These are phyloP conservation scores for Babesia ovata DNA, from an alignment of 169 alveolate genomes.

Conservation along the genomic window DNA sequence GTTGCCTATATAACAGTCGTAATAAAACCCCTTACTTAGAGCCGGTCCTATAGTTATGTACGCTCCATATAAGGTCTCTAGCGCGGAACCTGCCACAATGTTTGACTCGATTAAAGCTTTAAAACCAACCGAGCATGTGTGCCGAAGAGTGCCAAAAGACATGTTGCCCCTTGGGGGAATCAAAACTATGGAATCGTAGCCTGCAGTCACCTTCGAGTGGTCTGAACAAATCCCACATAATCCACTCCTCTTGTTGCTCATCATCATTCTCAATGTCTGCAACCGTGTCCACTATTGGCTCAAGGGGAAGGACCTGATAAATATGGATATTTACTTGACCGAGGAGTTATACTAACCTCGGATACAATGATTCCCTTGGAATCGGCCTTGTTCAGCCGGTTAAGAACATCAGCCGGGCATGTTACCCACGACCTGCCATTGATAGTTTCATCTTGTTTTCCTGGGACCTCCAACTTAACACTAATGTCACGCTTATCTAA, in stretches of 20 bases:
- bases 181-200: slow-evolving; percentile 88
- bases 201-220: slow-evolving; percentile 97
- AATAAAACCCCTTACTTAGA: slow-evolving; percentile 94
- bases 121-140: slow-evolving; percentile 89
- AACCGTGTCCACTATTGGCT: slow-evolving; percentile 2
- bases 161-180: slow-evolving; percentile 91
- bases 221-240: slow-evolving; percentile 94
- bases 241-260: slow-evolving; percentile 60
- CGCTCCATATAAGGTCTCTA: slow-evolving; percentile 95
- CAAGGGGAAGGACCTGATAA: slow-evolving; percentile 4
- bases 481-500: slow-evolving; percentile 35
- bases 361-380: slow-evolving; percentile 55
- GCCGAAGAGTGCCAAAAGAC: slow-evolving; percentile 99
- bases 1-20: slow-evolving; percentile 95
- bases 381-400: slow-evolving; percentile 37
- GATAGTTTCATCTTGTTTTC: slow-evolving; percentile 9
- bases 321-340: neutral
- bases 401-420: slow-evolving; percentile 50
- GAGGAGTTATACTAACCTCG: slow-evolving; percentile 18
- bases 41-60: slow-evolving; percentile 97
- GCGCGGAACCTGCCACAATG: slow-evolving; percentile 82
- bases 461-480: slow-evolving; percentile 34
- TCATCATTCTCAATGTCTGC: slow-evolving; percentile 56
- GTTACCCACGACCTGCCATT: slow-evolving; percentile 47
- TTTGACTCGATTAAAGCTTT: neutral